phyloP scores from a whole-genome alignment of 2,329 filamentous ascomycete species.

The Tolypocladium amazonense region DNA sequence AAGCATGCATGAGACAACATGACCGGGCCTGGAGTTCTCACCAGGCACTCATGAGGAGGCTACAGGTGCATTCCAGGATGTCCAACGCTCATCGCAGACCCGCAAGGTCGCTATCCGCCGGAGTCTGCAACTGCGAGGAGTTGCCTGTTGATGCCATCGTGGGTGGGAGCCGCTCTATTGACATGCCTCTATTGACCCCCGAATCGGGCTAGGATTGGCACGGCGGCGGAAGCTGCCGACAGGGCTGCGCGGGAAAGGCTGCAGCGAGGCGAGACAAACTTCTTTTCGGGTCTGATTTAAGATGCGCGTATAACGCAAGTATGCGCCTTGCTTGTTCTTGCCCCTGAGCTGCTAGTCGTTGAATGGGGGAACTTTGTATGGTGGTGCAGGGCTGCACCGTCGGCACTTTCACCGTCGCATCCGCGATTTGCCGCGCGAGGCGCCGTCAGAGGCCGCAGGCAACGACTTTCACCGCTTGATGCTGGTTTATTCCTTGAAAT shows the following conservation, averaged over 20 bases:
- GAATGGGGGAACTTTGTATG: not conserved
- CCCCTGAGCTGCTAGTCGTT: not conserved
- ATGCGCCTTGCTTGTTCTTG: too few relatives aligned
- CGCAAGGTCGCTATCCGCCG: not conserved
- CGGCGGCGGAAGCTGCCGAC: not conserved
- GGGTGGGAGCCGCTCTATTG: conserved; percentile 13
- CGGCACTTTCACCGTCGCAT: not conserved
- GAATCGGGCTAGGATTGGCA: conserved; percentile 14
- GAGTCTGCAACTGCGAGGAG: not conserved
- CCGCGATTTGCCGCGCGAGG: not conserved
- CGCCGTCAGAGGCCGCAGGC: not conserved
- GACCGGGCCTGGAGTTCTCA: not conserved
- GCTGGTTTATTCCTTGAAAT: not conserved
- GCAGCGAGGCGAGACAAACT: not conserved
- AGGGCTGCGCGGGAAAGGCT: not conserved
- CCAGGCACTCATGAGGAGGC: not conserved
- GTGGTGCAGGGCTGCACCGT: not conserved
- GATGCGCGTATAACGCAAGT: not conserved
- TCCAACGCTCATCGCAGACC: not conserved
- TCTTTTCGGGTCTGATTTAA: not conserved
- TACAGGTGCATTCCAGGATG: not conserved
- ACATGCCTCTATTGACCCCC: conserved; percentile 23
- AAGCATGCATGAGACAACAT: not conserved
- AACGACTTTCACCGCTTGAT: not conserved
- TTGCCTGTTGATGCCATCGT: not conserved